These are phyloP conservation scores for Zygosaccharomyces lentus DNA, from an alignment of 805 yeast genomes.

Conservation along the genomic window DNA sequence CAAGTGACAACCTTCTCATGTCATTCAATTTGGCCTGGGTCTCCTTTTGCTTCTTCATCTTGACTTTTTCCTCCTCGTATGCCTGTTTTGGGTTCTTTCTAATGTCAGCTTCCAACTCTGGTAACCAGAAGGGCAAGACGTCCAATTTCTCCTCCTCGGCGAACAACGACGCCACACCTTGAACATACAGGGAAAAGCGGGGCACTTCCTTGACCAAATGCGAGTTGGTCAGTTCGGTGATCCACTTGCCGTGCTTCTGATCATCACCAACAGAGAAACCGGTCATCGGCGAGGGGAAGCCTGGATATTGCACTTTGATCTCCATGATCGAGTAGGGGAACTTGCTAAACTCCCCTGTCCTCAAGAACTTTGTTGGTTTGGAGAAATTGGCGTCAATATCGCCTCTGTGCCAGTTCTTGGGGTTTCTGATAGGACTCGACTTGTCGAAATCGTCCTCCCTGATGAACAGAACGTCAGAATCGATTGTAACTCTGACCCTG, in stretches of 20 bases:
- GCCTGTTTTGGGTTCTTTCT: slow-evolving; percentile 77
- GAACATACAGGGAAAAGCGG: slow-evolving; percentile 86
- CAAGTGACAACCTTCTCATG: slow-evolving; percentile 35
- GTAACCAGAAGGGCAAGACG: slow-evolving; percentile 90
- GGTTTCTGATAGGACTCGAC: slow-evolving; percentile 85
- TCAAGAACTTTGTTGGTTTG: slow-evolving; percentile 64
- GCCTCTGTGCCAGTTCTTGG: slow-evolving; percentile 83
- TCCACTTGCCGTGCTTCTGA: slow-evolving; percentile 64
- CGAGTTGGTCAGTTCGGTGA: slow-evolving; percentile 75
- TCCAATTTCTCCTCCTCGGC: slow-evolving; percentile 82
- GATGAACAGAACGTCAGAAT: slow-evolving; percentile 79
- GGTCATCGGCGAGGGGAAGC: slow-evolving; percentile 26
- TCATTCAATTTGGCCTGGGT: slow-evolving; percentile 34
- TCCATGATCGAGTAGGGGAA: slow-evolving; percentile 90
- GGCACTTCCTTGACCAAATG: slow-evolving; percentile 92
- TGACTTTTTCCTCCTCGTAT: slow-evolving; percentile 58
- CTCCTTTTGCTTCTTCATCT: slow-evolving; percentile 45
- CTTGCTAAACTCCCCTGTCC: slow-evolving; percentile 80
- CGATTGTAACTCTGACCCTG: slow-evolving; percentile 83
- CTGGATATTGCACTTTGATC: slow-evolving; percentile 56
- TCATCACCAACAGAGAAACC: slow-evolving; percentile 33
- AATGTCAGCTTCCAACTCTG: slow-evolving; percentile 78
- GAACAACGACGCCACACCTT: slow-evolving; percentile 84
- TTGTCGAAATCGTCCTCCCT: slow-evolving; percentile 87
- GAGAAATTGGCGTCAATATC: slow-evolving; percentile 78